These are phyloP conservation scores for Pontederia paniculata DNA, from an alignment of 176 grass and related monocot species.

Conservation along the genomic window DNA sequence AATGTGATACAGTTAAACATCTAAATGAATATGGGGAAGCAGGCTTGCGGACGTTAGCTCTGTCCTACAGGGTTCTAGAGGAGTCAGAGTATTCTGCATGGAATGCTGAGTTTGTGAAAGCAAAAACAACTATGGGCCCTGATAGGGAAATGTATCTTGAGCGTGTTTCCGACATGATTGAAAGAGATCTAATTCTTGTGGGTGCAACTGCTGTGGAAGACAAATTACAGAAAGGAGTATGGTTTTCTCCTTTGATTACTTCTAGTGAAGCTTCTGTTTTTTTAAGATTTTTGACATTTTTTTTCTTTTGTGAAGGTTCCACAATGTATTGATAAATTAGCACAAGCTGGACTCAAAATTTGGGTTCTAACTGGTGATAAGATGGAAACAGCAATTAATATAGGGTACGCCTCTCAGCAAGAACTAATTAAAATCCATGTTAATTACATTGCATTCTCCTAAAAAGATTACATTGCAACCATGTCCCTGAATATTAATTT, in stretches of 20 bases:
- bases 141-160: slow-evolving; percentile 78
- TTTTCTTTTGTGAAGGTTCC: slow-evolving; percentile 52
- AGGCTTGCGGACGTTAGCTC: slow-evolving; percentile 71
- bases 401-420: slow-evolving; percentile 43
- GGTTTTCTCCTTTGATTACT: background rate
- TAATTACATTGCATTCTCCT: background rate
- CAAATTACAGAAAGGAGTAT: slow-evolving; percentile 83
- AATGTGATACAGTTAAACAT: slow-evolving; percentile 63
- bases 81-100: slow-evolving; percentile 88
- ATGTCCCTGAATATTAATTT: background rate
- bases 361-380: slow-evolving; percentile 99
- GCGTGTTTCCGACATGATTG: slow-evolving; percentile 71
- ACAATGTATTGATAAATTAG: slow-evolving; percentile 89
- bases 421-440: background rate
- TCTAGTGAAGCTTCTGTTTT: slow-evolving; percentile 15
- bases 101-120: slow-evolving; percentile 86
- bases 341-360: slow-evolving; percentile 93
- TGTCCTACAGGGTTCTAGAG: slow-evolving; percentile 75
- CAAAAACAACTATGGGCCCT: slow-evolving; percentile 69
- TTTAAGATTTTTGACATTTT: slow-evolving; percentile 17
- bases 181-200: slow-evolving; percentile 80
- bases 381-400: slow-evolving; percentile 99
- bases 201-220: slow-evolving; percentile 93
- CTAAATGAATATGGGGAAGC: slow-evolving; percentile 85
- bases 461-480: background rate